phyloP scores from a whole-genome alignment of 805 yeast genomes.

The Kodamaea leandrae region DNA sequence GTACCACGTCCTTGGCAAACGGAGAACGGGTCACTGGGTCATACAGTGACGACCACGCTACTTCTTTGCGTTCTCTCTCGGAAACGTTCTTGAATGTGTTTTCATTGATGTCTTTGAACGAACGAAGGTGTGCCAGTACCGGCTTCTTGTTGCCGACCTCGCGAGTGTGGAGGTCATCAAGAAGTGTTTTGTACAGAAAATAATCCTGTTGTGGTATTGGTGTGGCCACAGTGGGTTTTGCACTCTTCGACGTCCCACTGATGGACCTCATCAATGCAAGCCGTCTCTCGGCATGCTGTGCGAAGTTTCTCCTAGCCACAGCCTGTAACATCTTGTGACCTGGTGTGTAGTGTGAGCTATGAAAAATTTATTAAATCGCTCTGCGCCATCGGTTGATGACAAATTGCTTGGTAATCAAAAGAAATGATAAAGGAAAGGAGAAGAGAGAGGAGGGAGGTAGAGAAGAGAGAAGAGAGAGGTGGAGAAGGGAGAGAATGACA shows the following conservation, averaged over 20 bases:
- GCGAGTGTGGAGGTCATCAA: conserved; percentile 15
- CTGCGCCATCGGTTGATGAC: background rate
- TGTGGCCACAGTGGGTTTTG: background rate
- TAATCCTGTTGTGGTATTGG: background rate
- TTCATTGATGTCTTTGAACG: conserved; percentile 14
- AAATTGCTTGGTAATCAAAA: background rate
- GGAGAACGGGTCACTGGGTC: conserved; percentile 43
- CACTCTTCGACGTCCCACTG: background rate
- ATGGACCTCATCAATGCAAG: background rate
- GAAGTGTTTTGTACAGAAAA: conserved; percentile 12
- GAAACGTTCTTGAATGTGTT: conserved; percentile 11
- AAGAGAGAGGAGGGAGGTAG: no score
- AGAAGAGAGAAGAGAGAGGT: no score
- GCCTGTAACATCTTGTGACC: background rate
- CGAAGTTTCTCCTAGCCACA: background rate
- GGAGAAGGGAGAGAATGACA: no score
- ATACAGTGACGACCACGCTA: conserved; percentile 41
- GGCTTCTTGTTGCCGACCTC: conserved; percentile 5
- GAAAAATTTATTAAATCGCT: background rate
- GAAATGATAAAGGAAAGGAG: no score
- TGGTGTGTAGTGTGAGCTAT: background rate
- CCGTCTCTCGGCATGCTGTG: background rate
- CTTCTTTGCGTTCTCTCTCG: conserved; percentile 14
- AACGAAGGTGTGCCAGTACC: conserved; percentile 11
- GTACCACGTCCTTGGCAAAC: conserved; percentile 55